Percentiles rank a stretch among this genome's conserved stretches.
Conservation (phyloP, 2,329 filamentous ascomycete species). For the Metarhizium robertsii region DNA sequence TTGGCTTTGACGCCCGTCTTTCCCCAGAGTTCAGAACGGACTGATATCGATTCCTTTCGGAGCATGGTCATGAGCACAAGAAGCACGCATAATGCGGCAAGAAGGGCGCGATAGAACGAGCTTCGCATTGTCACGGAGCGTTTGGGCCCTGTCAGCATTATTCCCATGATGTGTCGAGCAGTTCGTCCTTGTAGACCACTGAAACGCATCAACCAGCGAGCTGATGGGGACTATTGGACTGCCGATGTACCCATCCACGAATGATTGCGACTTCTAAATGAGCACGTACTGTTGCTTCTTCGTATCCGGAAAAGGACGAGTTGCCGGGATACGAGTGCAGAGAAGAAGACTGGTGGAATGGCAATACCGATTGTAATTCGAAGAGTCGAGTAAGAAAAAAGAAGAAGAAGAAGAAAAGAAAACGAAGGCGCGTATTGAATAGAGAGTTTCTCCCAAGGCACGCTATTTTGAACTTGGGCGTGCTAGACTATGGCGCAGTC, state of each 20-base stretch:
- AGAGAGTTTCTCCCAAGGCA: no score
- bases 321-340: no score
- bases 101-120: conserved; percentile 34
- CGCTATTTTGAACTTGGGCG: no score
- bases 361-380: no score
- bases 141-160: conserved; percentile 24
- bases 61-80: conserved; percentile 32
- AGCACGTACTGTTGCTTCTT: no score
- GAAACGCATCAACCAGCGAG: background rate
- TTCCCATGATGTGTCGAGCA: conserved; percentile 23
- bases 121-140: conserved; percentile 40
- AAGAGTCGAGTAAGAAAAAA: no score
- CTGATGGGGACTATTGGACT: background rate
- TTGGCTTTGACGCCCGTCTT: conserved; percentile 19
- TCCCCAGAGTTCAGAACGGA: conserved; percentile 30
- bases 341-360: no score
- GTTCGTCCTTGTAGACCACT: background rate
- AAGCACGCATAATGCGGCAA: conserved; percentile 33
- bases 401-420: no score
- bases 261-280: background rate
- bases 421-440: no score
- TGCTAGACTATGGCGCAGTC: no score
- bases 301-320: no score
- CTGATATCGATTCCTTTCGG: conserved; percentile 30
- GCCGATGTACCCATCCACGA: background rate